Evolutionary conservation across 768 basidiomycete species (phyloP).

Genomic region (Royoungia palumana): DNA sequence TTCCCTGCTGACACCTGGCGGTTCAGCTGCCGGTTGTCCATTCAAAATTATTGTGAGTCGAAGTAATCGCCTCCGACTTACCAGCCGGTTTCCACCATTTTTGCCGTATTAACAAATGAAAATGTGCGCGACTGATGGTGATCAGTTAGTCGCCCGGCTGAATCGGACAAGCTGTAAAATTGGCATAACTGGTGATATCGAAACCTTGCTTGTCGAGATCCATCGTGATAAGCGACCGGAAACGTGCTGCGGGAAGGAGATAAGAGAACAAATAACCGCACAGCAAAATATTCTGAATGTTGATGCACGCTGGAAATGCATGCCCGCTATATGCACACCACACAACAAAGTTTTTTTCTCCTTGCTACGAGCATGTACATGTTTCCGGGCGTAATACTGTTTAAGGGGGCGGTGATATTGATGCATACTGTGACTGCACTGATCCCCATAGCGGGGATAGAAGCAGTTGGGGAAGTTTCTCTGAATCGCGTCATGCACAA

Average conservation of each 20-base stretch:
- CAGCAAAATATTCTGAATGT: constrained; percentile 11
- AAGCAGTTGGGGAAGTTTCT: constrained; percentile 14
- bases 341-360: constrained; percentile 21
- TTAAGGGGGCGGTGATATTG: constrained; percentile 23
- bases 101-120: not conserved
- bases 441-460: constrained; percentile 28
- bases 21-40: constrained; percentile 11
- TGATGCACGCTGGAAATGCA: constrained; percentile 28
- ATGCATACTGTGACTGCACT: constrained; percentile 2
- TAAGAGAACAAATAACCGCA: constrained; percentile 22
- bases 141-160: constrained; percentile 11
- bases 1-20: constrained; percentile 8
- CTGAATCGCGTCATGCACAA: constrained; percentile 1
- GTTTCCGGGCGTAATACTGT: constrained; percentile 21
- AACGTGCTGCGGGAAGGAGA: constrained; percentile 20
- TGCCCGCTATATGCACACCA: constrained; percentile 16
- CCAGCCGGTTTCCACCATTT: constrained; percentile 8
- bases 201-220: constrained; percentile 15
- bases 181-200: constrained; percentile 8
- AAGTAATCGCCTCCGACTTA: constrained; percentile 14
- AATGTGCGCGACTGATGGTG: constrained; percentile 11
- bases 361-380: constrained; percentile 9
- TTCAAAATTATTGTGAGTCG: not conserved
- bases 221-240: constrained; percentile 10
- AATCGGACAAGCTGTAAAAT: constrained; percentile 9